A percentile compares a stretch with the other conserved stretches of the same genome.
These are phyloP conservation scores for Fusarium bulbicola DNA, from an alignment of 2,329 filamentous ascomycete genomes.

Conservation along the genomic window DNA sequence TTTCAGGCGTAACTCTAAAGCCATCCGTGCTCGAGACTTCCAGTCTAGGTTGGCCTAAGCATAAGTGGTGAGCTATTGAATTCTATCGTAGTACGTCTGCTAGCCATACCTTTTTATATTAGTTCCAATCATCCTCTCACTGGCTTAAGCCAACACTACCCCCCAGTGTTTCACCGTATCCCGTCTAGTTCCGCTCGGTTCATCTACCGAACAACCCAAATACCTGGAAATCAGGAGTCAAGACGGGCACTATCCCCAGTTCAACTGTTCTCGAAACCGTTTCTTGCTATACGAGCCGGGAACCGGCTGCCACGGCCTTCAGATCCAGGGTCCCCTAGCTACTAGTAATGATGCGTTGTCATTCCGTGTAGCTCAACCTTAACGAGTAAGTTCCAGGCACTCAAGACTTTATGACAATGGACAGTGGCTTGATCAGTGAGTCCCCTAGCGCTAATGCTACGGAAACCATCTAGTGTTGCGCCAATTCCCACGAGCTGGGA, in stretches of 20 bases:
- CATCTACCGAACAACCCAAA: background rate
- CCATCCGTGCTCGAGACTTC: background rate
- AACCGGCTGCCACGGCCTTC: background rate
- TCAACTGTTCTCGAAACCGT: background rate
- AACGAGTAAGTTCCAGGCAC: background rate
- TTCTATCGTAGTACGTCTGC: background rate
- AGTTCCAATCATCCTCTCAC: background rate
- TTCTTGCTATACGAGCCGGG: background rate
- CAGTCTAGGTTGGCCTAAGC: background rate
- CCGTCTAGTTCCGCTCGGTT: background rate
- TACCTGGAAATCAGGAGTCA: background rate
- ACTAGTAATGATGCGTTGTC: background rate
- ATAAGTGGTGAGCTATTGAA: background rate
- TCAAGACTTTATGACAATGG: background rate
- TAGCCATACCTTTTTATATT: background rate
- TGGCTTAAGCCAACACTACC: background rate
- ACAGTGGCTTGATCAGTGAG: background rate
- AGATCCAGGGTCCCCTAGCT: background rate
- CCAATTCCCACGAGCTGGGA: background rate
- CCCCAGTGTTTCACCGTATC: background rate
- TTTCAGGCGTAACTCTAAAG: background rate
- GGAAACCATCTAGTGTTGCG: constrained; percentile 6
- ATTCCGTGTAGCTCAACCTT: background rate
- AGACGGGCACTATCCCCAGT: background rate
- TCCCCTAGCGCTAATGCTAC: background rate